Base-by-base conservation (phyloP, 352 stramenopile species). In the Phytophthora ramorum region DNA sequence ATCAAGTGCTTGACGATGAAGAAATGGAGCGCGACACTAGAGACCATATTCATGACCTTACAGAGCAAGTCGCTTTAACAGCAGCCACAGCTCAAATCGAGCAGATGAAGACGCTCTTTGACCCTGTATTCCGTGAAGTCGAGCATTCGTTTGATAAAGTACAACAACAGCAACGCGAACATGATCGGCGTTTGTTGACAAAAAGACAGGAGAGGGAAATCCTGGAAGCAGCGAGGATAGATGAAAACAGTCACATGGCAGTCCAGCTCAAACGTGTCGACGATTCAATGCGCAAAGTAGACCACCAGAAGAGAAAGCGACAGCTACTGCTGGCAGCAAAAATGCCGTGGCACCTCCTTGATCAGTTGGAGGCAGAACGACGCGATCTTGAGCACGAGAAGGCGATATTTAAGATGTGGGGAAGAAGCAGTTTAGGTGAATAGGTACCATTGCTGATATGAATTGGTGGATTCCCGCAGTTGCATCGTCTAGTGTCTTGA, bases 281-380 rank as follows among this genome's bases (percentile, higher is more conserved):
- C 38, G 50, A 69, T 20, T 47, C 60, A 4, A 38, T 48, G 6
- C 34, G 35, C 19, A 2, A 49, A 48, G 17, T 48, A 26, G 60
- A 78, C 51, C 59, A 62, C 17, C 65, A 76, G 26, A 73, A 84
- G 34, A 72, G 55, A 41, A 80, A 74, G 38, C 67, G 61, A 16
- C 54, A 73, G 26, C 43, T 76, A 2, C 35, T 79, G 1, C 58
- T 83, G 54, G 73, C 72, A 30, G 83, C 81, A 8, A 80, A 85
- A 50, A 78, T 93, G 24, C 85, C 86, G 24, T 93, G 86, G 84
- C 66, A 88, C 46, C 59, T 95, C 4, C 65, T 95, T 0, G 86
- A 95, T 28, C 73, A 92, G 24, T 24, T 94, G 10, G 69, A 73
- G 2, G 74, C 71, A 6, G 81, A 92, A 24, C 68, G 74, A 0